These are phyloP conservation scores for Cunninghamia lanceolata DNA, from an alignment of 75 land plant species.

Conservation along the genomic window DNA sequence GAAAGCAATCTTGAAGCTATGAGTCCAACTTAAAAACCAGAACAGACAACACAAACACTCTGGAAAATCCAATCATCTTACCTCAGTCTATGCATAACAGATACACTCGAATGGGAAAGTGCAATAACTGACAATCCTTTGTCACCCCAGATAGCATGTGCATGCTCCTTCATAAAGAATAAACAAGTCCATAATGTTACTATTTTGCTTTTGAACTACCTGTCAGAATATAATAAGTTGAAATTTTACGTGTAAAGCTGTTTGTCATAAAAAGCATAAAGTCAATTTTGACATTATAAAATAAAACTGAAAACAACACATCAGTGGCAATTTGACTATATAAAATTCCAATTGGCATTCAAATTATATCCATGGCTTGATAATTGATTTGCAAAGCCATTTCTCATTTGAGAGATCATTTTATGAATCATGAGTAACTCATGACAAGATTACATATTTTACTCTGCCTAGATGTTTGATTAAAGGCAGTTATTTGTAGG, in stretches of 20 bases:
- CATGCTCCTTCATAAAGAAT: slow-evolving; percentile 44
- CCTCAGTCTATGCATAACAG: slow-evolving; percentile 86
- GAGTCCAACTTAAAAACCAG: background rate
- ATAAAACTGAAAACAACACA: background rate
- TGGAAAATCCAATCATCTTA: slow-evolving; percentile 10
- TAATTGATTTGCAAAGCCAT: background rate
- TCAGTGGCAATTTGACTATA: background rate
- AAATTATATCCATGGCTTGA: background rate
- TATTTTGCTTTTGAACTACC: background rate
- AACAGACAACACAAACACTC: background rate
- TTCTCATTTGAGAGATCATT: background rate
- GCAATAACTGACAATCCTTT: slow-evolving; percentile 56
- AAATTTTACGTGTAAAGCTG: background rate
- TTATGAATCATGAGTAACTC: background rate
- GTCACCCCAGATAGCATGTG: slow-evolving; percentile 58
- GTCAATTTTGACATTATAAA: background rate
- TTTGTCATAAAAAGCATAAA: background rate
- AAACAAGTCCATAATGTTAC: background rate
- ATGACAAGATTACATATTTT: background rate
- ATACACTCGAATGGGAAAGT: slow-evolving; percentile 41
- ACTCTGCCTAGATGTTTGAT: background rate
- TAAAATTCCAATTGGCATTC: background rate
- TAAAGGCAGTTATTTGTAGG: background rate
- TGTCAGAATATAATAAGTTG: background rate
- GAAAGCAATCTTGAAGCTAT: background rate